Percentiles rank a stretch among this genome's conserved stretches.
These are phyloP conservation scores for Pythium sp. DNA, from an alignment of 352 stramenopile genomes.

Conservation along the genomic window DNA sequence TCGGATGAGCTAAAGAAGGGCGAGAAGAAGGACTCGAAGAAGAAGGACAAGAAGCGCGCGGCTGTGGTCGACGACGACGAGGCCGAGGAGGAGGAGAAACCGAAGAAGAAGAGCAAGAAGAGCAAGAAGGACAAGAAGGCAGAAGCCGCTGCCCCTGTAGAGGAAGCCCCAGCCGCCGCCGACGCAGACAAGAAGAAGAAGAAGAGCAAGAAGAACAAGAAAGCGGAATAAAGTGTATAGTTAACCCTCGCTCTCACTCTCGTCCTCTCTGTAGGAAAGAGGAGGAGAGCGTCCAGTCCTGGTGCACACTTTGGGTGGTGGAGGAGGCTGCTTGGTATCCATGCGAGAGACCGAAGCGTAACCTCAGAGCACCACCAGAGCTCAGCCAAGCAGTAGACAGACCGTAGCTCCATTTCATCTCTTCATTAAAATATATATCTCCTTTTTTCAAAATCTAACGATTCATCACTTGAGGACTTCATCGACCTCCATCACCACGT, in stretches of 20 bases:
- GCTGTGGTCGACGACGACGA: conserved; percentile 56
- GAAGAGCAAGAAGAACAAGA: conserved; percentile 81
- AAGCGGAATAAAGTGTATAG: conserved; percentile 64
- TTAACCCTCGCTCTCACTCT: conserved; percentile 28
- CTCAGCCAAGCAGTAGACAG: conserved; percentile 9
- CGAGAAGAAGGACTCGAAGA: conserved; percentile 73
- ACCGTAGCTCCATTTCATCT: conserved; percentile 10
- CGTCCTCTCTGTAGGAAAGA: background rate
- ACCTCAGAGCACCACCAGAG: background rate
- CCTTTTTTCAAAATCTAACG: background rate
- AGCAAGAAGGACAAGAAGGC: conserved; percentile 64
- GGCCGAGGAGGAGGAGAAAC: conserved; percentile 60
- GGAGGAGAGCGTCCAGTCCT: background rate
- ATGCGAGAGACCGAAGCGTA: background rate
- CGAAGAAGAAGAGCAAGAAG: conserved; percentile 85
- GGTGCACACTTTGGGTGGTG: background rate
- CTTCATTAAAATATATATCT: conserved; percentile 23
- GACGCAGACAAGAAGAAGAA: conserved; percentile 73
- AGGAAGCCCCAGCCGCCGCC: conserved; percentile 16
- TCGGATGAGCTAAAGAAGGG: conserved; percentile 85
- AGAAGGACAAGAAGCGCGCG: conserved; percentile 82
- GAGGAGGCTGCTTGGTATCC: background rate
- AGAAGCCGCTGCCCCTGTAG: conserved; percentile 13
- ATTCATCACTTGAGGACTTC: background rate
- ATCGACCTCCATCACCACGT: background rate